Evolutionary conservation across 2,329 filamentous ascomycete genomes (phyloP).

Genomic region (Aspergillus sp.): DNA sequence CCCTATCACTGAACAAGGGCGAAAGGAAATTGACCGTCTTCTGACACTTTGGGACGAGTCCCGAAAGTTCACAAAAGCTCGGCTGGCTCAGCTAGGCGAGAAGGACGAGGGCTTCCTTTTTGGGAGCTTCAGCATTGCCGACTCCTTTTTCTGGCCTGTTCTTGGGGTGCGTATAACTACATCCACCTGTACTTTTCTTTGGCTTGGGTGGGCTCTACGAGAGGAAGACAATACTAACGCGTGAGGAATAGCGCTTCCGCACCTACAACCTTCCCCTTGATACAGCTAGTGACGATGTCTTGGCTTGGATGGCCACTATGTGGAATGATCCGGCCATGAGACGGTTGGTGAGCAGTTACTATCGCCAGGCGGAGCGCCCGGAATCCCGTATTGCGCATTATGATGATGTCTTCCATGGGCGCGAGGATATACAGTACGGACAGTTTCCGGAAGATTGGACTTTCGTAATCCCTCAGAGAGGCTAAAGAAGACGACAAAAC

Average conservation of each 20-base stretch:
- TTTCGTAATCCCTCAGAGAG: conserved; percentile 17
- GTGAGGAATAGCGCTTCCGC: conserved; percentile 28
- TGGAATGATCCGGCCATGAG: conserved; percentile 30
- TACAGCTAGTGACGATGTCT: conserved; percentile 23
- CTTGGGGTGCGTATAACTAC: conserved; percentile 30
- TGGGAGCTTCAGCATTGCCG: conserved; percentile 37
- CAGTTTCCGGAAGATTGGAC: conserved; percentile 29
- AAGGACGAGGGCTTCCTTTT: conserved; percentile 36
- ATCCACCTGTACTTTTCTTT: no score
- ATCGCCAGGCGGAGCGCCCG: conserved; percentile 27
- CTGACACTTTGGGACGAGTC: conserved; percentile 29
- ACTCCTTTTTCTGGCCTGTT: conserved; percentile 40
- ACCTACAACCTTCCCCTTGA: conserved; percentile 30
- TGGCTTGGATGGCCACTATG: conserved; percentile 35
- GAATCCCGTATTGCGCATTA: conserved; percentile 29
- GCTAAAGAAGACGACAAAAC: neutral
- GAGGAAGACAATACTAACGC: neutral
- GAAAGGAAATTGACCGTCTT: conserved; percentile 24
- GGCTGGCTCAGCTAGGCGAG: conserved; percentile 23
- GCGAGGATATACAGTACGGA: conserved; percentile 25
- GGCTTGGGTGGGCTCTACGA: neutral
- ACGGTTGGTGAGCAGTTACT: conserved; percentile 23
- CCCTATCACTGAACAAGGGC: conserved; percentile 23
- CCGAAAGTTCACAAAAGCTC: conserved; percentile 21
- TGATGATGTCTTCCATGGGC: conserved; percentile 29